Conservation (phyloP, 169 alveolate species). For the Plasmodium blacklocki region DNA sequence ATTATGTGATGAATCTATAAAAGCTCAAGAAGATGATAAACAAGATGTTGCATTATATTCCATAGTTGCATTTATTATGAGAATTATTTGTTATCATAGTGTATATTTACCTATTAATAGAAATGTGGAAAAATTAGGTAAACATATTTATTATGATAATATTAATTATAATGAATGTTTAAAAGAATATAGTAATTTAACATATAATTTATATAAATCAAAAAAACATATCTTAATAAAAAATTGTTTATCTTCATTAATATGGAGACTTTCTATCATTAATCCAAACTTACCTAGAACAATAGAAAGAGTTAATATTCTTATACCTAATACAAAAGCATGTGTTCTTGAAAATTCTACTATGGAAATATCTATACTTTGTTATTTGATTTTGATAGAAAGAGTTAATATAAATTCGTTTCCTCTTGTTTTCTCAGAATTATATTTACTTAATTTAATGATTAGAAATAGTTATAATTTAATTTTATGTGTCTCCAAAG, state of each 20-base stretch:
- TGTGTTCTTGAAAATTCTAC: conserved; percentile 77
- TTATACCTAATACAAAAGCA: conserved; percentile 71
- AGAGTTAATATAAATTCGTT: conserved; percentile 27
- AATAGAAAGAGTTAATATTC: conserved; percentile 66
- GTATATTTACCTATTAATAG: conserved; percentile 36
- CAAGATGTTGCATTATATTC: conserved; percentile 77
- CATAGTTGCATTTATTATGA: conserved; percentile 75
- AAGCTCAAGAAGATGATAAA: conserved; percentile 63
- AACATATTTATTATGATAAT: conserved; percentile 35
- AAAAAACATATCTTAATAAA: conserved; percentile 26
- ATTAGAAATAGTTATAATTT: conserved; percentile 70
- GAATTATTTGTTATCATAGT: conserved; percentile 49
- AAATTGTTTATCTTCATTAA: conserved; percentile 38
- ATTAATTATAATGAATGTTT: conserved; percentile 46
- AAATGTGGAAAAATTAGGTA: conserved; percentile 48
- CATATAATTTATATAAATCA: not conserved
- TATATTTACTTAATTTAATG: conserved; percentile 74
- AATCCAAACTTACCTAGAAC: conserved; percentile 40
- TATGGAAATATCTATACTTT: conserved; percentile 55
- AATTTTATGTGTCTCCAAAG: conserved; percentile 61
- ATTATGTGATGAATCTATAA: conserved; percentile 73
- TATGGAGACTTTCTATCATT: conserved; percentile 71
- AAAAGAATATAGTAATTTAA: conserved; percentile 7
- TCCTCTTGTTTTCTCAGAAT: conserved; percentile 68
- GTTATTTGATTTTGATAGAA: conserved; percentile 64